A percentile compares a stretch with the other conserved stretches of the same genome.
These are phyloP conservation scores for Hortiboletus flavorubellus DNA, from an alignment of 768 basidiomycete genomes.

Conservation along the genomic window DNA sequence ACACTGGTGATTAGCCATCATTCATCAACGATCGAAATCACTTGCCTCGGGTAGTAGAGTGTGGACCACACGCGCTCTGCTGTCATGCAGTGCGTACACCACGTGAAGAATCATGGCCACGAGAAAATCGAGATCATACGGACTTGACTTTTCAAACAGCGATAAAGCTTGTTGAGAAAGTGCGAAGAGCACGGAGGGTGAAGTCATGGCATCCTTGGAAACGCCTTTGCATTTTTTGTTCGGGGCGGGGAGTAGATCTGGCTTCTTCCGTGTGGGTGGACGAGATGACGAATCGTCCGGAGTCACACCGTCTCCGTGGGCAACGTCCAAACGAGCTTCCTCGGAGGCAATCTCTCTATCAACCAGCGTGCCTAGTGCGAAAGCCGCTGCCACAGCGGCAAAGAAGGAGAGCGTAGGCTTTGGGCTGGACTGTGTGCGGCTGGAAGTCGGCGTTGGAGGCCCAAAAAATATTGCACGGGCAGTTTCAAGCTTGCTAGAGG, in stretches of 20 bases:
- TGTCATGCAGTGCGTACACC: constrained; percentile 51
- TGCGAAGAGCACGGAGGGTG: constrained; percentile 41
- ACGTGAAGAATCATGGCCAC: constrained; percentile 58
- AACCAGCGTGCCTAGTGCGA: constrained; percentile 55
- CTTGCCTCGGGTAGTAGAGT: constrained; percentile 28
- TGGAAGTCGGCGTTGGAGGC: constrained; percentile 6
- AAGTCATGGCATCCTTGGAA: constrained; percentile 28
- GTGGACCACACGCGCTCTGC: constrained; percentile 41
- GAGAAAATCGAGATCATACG: constrained; percentile 56
- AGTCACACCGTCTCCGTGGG: constrained; percentile 16
- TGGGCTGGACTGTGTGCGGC: constrained; percentile 9
- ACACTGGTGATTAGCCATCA: constrained; percentile 17
- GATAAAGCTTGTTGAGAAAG: constrained; percentile 48
- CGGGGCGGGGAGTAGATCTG: constrained; percentile 11
- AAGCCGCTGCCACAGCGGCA: constrained; percentile 51
- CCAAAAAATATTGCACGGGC: constrained; percentile 34
- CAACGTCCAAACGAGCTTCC: constrained; percentile 24
- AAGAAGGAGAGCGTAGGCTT: constrained; percentile 45
- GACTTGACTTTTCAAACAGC: constrained; percentile 39
- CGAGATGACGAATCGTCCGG: constrained; percentile 25
- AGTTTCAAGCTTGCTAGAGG: constrained; percentile 22
- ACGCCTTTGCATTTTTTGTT: constrained; percentile 27
- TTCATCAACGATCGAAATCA: constrained; percentile 25
- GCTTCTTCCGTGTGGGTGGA: constrained; percentile 21
- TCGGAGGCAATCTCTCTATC: constrained; percentile 30